phyloP scores from a whole-genome alignment of 495 filamentous ascomycete genomes.

The Aspergillus incahuasiensis region DNA sequence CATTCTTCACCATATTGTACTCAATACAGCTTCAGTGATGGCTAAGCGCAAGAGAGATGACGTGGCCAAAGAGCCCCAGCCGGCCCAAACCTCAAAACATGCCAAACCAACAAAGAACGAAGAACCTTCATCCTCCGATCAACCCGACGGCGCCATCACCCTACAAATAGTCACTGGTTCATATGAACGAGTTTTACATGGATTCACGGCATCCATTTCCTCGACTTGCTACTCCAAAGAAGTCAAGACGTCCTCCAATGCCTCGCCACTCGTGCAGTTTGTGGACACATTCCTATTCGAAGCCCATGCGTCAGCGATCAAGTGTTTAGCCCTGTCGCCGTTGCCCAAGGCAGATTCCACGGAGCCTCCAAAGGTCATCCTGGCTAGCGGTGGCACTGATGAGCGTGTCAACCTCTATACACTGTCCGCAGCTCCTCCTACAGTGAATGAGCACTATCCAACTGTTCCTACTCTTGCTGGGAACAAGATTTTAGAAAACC shows the following conservation, averaged over 20 bases:
- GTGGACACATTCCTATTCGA: constrained; percentile 94
- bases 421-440: constrained; percentile 65
- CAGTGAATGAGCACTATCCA: constrained; percentile 40
- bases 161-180: constrained; percentile 90
- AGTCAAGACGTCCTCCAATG: constrained; percentile 18
- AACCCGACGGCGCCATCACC: constrained; percentile 38
- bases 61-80: constrained; percentile 29
- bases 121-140: constrained; percentile 16
- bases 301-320: constrained; percentile 84
- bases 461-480: constrained; percentile 57
- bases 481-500: constrained; percentile 71
- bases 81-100: constrained; percentile 28
- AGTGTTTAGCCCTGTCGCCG: constrained; percentile 83
- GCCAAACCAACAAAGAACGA: constrained; percentile 29
- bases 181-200: constrained; percentile 92
- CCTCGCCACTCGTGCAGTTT: constrained; percentile 55
- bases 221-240: constrained; percentile 24
- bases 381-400: constrained; percentile 87
- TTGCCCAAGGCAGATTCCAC: constrained; percentile 52
- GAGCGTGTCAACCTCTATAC: constrained; percentile 93
- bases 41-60: constrained; percentile 70
- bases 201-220: constrained; percentile 71
- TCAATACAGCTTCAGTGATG: constrained; percentile 44
- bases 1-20: constrained; percentile 2
- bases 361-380: constrained; percentile 64